Base-by-base conservation (phyloP, 179 eudicot genomes). In the Beta lomatogona region DNA sequence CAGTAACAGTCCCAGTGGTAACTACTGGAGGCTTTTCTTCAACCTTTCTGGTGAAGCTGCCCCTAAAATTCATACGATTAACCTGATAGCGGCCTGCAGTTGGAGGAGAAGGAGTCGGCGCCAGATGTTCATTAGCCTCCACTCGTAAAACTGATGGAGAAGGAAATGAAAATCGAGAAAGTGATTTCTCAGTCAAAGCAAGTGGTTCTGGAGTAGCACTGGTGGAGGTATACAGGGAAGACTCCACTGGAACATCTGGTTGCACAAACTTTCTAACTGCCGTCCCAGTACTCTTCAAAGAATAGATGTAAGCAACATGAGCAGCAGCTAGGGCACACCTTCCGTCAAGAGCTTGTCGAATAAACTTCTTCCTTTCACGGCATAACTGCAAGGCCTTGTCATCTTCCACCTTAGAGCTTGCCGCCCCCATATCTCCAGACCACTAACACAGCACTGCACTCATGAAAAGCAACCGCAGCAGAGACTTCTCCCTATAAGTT, bases 331-430 rank as follows among this genome's bases (percentile, higher is more conserved):
- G 88, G 25, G 93, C 90, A 75, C 98, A 95, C 87, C 99, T 90
- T 41, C 95, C 97, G 80, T 95, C 87, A 82, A 95, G 99, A 86
- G 99, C 99, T 90, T 90, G 93, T 85, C 89, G 86, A 80, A 95
- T 90, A 21, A 88, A 89, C 81, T 92, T 93, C 87, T 91, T 95
- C 79, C 99, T 82, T 70, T 92, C 97, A 78, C 97, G 95, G 59
- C 99, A 95, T 50, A 95, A 88, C 77, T 86, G 88, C 77, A 92
- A 85, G 68, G 95, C 91, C 84, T 92, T 95, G 79, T 94, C 99
- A 82, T 95, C 98, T 59, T 92, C 98, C 69, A 90, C 71, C 87
- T 85, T 93, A 81, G 99, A 95, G 85, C 81, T 88, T 53, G 93
- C 84, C 0, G 89, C 92, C 85, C 99, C 99, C 99, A 95, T 93